These are phyloP conservation scores for Solanum sejunctum DNA, from an alignment of 257 asterid genomes.

Conservation along the genomic window DNA sequence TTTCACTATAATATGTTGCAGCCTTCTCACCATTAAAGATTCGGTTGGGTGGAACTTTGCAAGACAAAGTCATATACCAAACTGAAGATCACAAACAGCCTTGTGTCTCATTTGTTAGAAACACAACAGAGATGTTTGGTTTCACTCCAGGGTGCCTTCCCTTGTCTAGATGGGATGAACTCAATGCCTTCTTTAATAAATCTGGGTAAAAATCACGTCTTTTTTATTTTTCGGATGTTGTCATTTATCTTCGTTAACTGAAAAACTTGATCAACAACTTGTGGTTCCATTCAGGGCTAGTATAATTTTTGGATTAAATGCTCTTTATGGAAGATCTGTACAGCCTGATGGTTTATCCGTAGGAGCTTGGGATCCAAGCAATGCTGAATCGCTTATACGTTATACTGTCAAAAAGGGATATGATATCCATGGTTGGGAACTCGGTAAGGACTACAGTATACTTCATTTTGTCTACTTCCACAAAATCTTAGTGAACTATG, in stretches of 20 bases:
- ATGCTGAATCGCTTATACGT: conserved; percentile 50
- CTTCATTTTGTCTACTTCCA: too few species aligned
- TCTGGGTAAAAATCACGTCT: conserved; percentile 38
- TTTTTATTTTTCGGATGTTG: neutral
- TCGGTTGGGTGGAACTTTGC: conserved; percentile 82
- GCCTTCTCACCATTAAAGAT: conserved; percentile 85
- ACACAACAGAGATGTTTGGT: conserved; percentile 42
- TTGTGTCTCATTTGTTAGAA: conserved; percentile 40
- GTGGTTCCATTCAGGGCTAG: conserved; percentile 36
- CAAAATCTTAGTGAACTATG: neutral
- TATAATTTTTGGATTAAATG: conserved; percentile 58
- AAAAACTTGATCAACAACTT: neutral
- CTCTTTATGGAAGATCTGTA: conserved; percentile 44
- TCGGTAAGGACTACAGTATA: conserved; percentile 27
- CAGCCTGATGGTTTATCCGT: conserved; percentile 17
- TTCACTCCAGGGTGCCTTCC: conserved; percentile 68
- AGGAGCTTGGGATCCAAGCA: conserved; percentile 54
- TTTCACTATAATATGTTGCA: conserved; percentile 12
- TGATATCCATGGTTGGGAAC: conserved; percentile 64
- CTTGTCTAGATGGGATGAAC: conserved; percentile 72
- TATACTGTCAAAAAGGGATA: conserved; percentile 56
- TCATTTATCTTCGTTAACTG: neutral
- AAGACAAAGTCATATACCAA: conserved; percentile 64
- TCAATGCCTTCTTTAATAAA: conserved; percentile 48
- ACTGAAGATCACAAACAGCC: conserved; percentile 36